Conservation (phyloP, 164 flowering plant genomes). For the Aristolochia fimbriata region DNA sequence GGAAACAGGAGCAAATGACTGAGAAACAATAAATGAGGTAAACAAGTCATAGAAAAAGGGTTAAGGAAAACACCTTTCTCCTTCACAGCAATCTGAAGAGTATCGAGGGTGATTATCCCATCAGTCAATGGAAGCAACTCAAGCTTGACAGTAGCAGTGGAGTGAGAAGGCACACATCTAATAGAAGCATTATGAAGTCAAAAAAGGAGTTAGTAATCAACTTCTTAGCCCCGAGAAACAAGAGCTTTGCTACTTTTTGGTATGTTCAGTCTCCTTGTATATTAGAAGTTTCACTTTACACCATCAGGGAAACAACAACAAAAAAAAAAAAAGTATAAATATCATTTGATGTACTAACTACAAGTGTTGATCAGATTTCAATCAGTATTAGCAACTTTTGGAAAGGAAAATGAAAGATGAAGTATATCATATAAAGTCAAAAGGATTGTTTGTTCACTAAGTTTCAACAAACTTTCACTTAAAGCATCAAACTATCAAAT, state of each 20-base stretch:
- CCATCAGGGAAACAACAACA: slow-evolving; percentile 1
- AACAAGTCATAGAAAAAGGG: background rate
- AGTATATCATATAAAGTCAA: too few relatives aligned
- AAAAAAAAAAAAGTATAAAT: background rate
- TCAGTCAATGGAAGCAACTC: slow-evolving; percentile 95
- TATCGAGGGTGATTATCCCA: slow-evolving; percentile 85
- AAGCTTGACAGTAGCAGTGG: slow-evolving; percentile 85
- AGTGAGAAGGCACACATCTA: slow-evolving; percentile 86
- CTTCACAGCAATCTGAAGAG: slow-evolving; percentile 41
- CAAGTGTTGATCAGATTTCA: too few relatives aligned
- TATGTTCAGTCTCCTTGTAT: too few relatives aligned
- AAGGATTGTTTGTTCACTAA: too few relatives aligned
- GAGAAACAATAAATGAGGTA: background rate
- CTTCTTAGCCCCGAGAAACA: too few relatives aligned
- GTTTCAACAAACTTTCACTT: too few relatives aligned
- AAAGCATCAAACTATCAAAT: too few relatives aligned
- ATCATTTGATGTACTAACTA: too few relatives aligned
- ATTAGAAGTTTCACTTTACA: background rate
- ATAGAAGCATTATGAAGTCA: background rate
- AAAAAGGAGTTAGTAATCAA: too few relatives aligned
- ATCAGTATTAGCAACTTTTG: too few relatives aligned
- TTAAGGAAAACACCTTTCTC: slow-evolving; percentile 39
- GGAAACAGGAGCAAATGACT: background rate
- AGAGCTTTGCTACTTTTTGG: too few relatives aligned
- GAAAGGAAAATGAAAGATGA: too few relatives aligned